A percentile compares a stretch with the other conserved stretches of the same genome.
These are phyloP conservation scores for Euptelea pleiosperma DNA, from an alignment of 164 flowering plant species.

Conservation along the genomic window DNA sequence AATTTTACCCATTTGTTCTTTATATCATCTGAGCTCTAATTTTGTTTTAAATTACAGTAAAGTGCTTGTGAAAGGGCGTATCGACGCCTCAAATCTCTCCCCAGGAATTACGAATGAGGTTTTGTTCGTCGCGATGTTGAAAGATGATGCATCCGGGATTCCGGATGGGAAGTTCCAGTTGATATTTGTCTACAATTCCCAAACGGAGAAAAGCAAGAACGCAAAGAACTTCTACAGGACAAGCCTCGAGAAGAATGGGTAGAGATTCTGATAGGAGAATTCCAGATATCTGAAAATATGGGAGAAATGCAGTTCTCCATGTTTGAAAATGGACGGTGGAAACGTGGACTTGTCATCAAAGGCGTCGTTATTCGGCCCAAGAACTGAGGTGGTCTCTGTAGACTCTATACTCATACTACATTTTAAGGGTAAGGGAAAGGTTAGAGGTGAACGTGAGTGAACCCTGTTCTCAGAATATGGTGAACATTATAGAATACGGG, in stretches of 20 bases:
- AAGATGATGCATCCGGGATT: conserved; percentile 35
- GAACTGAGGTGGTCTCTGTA: too few species aligned
- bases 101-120: conserved; percentile 44
- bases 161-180: conserved; percentile 70
- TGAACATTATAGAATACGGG: too few species aligned
- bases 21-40: too few species aligned
- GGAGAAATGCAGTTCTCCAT: conserved; percentile 44
- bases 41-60: too few species aligned
- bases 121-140: conserved; percentile 43
- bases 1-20: too few species aligned
- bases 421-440: too few species aligned
- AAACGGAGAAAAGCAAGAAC: conserved; percentile 35
- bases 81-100: conserved; percentile 41
- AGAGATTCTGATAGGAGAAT: conserved; percentile 39
- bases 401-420: too few species aligned
- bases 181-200: conserved; percentile 47
- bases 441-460: too few species aligned
- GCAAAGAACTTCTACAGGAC: conserved; percentile 23
- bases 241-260: conserved; percentile 44
- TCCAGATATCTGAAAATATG: not conserved
- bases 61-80: conserved; percentile 32
- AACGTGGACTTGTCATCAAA: conserved; percentile 49
- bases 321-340: conserved; percentile 54
- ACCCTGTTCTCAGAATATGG: too few species aligned
- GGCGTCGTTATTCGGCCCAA: conserved; percentile 49